Evolutionary conservation across 2,329 filamentous ascomycete genomes (phyloP).

Genomic region (Hypoxylon sp.): DNA sequence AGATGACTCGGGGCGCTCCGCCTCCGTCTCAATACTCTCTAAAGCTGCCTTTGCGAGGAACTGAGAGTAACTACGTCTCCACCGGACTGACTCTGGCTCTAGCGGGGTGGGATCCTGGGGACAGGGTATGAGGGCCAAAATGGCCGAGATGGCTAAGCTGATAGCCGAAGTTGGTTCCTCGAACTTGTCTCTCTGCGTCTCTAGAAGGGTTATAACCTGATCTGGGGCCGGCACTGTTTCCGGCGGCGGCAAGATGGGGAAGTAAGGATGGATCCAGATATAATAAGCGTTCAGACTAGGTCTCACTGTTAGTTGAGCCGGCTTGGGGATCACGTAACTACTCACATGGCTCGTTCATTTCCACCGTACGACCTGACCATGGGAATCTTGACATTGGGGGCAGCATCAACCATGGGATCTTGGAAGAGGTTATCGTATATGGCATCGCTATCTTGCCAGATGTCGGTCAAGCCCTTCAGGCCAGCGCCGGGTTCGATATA

Average conservation of each 20-base stretch:
- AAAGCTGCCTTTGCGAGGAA: slow-evolving; percentile 57
- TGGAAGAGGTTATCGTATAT: slow-evolving; percentile 56
- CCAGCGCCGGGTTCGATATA: slow-evolving; percentile 58
- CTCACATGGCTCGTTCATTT: slow-evolving; percentile 52
- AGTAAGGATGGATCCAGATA: slow-evolving; percentile 59
- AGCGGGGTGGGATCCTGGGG: slow-evolving; percentile 50
- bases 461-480: slow-evolving; percentile 55
- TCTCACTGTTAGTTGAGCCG: not conserved
- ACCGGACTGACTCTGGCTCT: slow-evolving; percentile 51
- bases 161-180: slow-evolving; percentile 54
- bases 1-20: slow-evolving; percentile 56
- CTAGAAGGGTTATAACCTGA: slow-evolving; percentile 46
- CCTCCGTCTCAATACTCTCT: slow-evolving; percentile 58
- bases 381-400: slow-evolving; percentile 39
- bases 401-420: slow-evolving; percentile 28
- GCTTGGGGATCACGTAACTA: not conserved
- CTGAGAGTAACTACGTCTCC: slow-evolving; percentile 57
- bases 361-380: slow-evolving; percentile 54
- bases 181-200: slow-evolving; percentile 48
- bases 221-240: slow-evolving; percentile 44
- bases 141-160: slow-evolving; percentile 56
- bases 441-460: slow-evolving; percentile 56
- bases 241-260: slow-evolving; percentile 58
- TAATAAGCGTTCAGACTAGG: slow-evolving; percentile 59
- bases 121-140: slow-evolving; percentile 57